Conservation (phyloP, 306 rosid species). For the Malus orientalis region DNA sequence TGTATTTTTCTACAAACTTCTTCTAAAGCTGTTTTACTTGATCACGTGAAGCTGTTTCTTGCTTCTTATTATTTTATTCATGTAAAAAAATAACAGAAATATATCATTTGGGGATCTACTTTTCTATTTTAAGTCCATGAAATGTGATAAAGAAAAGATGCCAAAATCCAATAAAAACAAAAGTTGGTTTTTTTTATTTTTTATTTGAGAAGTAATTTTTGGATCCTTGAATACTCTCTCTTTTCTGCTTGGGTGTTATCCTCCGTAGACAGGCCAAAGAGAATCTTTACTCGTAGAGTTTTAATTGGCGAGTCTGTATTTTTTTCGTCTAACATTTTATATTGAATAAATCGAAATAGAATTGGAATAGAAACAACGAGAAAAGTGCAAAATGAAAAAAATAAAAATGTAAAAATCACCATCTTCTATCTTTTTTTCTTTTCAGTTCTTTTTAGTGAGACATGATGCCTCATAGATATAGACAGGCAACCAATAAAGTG, state of each 20-base stretch:
- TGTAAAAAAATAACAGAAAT: neutral
- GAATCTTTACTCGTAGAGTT: too few species aligned
- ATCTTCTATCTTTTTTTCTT: neutral
- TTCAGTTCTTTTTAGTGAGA: neutral
- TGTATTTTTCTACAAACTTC: neutral
- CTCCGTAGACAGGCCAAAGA: too few species aligned
- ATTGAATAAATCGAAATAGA: neutral
- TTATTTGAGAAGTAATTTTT: neutral
- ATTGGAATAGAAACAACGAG: neutral
- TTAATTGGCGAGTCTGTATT: too few species aligned
- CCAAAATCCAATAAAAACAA: slow-evolving; percentile 1
- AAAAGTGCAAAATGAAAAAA: neutral
- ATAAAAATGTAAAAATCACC: neutral
- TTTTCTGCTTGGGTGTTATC: too few species aligned
- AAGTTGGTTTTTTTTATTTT: neutral
- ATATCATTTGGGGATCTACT: slow-evolving; percentile 1
- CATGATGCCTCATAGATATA: neutral
- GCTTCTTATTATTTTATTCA: neutral
- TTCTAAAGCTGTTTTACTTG: too few species aligned
- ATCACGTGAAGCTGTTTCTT: slow-evolving; percentile 49
- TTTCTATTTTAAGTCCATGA: slow-evolving; percentile 2
- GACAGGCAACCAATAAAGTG: neutral
- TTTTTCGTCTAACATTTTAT: too few species aligned
- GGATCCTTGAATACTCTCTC: too few species aligned
- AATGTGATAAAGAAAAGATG: neutral